phyloP scores from a whole-genome alignment of 352 stramenopile species.

The Globisporangium ultimum region DNA sequence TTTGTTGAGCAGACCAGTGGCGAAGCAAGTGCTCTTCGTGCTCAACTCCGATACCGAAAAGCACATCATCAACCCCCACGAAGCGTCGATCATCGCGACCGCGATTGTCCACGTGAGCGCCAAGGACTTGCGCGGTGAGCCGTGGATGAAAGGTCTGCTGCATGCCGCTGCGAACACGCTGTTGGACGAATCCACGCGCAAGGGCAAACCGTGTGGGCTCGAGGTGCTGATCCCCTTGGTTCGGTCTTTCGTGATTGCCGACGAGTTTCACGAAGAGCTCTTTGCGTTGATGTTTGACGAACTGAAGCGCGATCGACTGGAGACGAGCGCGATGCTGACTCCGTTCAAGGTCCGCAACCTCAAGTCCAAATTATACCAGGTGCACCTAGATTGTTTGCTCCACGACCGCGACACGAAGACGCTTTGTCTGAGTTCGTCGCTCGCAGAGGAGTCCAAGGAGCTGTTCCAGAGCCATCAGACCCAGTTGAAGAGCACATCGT shows the following conservation, averaged over 20 bases:
- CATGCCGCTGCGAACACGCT: slow-evolving; percentile 31
- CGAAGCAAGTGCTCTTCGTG: slow-evolving; percentile 41
- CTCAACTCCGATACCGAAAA: slow-evolving; percentile 19
- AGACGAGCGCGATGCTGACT: slow-evolving; percentile 24
- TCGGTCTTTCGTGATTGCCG: slow-evolving; percentile 45
- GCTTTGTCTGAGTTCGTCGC: slow-evolving; percentile 25
- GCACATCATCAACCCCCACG: slow-evolving; percentile 28
- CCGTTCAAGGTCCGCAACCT: slow-evolving; percentile 32
- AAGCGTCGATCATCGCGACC: slow-evolving; percentile 48
- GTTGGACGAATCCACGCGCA: slow-evolving; percentile 23
- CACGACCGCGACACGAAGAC: slow-evolving; percentile 20
- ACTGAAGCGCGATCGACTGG: slow-evolving; percentile 35
- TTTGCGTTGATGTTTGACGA: slow-evolving; percentile 40
- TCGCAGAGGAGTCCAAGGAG: slow-evolving; percentile 35
- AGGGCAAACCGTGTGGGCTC: slow-evolving; percentile 11
- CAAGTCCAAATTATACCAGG: slow-evolving; percentile 55
- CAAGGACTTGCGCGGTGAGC: slow-evolving; percentile 43
- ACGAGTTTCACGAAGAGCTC: slow-evolving; percentile 53
- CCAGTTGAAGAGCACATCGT: slow-evolving; percentile 52
- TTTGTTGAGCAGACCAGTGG: slow-evolving; percentile 30
- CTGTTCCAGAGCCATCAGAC: slow-evolving; percentile 47
- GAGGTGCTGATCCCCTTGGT: slow-evolving; percentile 44
- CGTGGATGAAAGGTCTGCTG: slow-evolving; percentile 49
- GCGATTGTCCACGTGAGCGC: slow-evolving; percentile 43
- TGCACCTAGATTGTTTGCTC: slow-evolving; percentile 59